Conservation (phyloP, 108 stramenopile species). For the Skeletonema tropicum region DNA sequence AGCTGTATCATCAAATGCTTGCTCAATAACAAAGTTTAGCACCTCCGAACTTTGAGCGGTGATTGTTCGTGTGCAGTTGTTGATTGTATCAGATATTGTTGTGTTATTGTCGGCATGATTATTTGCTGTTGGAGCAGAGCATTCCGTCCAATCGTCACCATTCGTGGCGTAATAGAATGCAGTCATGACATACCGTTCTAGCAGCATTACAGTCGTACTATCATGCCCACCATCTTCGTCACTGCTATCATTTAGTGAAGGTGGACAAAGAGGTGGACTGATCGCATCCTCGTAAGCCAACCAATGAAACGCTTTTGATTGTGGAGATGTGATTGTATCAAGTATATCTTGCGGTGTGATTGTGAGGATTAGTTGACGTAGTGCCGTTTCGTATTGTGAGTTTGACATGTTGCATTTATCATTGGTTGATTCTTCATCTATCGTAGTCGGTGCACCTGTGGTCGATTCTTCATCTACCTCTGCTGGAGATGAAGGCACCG, state of each 20-base stretch:
- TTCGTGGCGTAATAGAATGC: slow-evolving; percentile 35
- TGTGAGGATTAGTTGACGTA: background rate
- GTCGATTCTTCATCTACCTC: too few species aligned
- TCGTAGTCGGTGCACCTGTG: too few species aligned
- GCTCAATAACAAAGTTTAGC: slow-evolving; percentile 7
- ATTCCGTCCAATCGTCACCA: slow-evolving; percentile 59
- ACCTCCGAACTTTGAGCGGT: slow-evolving; percentile 27
- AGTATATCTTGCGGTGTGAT: slow-evolving; percentile 2
- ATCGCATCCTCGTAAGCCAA: slow-evolving; percentile 51
- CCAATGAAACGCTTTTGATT: slow-evolving; percentile 65
- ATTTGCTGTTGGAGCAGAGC: slow-evolving; percentile 50
- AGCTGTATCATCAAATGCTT: background rate
- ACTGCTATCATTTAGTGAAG: background rate
- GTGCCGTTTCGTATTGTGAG: background rate
- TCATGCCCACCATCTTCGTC: background rate
- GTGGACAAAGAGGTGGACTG: slow-evolving; percentile 38
- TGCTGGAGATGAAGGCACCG: too few species aligned
- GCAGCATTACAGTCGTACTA: background rate
- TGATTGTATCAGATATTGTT: slow-evolving; percentile 14
- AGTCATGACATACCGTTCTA: slow-evolving; percentile 30
- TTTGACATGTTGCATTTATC: background rate
- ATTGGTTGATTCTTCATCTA: background rate
- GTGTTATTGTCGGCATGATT: slow-evolving; percentile 24
- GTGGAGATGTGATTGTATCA: slow-evolving; percentile 24
- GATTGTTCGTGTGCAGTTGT: slow-evolving; percentile 26